Base-by-base conservation (phyloP, 768 basidiomycete species). In the Russula abietina region DNA sequence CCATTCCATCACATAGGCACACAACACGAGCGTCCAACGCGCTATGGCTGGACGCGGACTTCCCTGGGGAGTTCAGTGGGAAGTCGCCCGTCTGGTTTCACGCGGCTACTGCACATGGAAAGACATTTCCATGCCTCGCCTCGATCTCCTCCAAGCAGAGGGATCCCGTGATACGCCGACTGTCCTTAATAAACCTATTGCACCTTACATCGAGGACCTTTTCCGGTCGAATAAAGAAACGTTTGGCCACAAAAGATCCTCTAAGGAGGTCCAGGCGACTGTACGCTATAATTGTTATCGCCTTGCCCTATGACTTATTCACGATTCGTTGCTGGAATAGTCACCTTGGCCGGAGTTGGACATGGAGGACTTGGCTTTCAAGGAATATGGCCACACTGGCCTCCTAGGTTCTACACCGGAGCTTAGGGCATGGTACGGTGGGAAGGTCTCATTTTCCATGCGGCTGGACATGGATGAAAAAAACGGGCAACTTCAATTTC, bases 311-410 rank as follows among this genome's bases (percentile, higher is more conserved):
- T 12, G 22, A 5, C 5, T 22, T 10, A 33, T 12, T 11, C 36
- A 24, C 19, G 5, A 10, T 33, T 14, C 4, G 2, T 38, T 30
- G 48, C 1, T 12, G 52, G 33, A 59, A 17, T 51, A 89, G 86
- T 76, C 77, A 14, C 85, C 86, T 0, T 89, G 86, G 85, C 68
- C 69, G 48, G 84, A 88, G 69, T 72, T 88, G 4, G 85, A 88
- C 66, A 71, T 67, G 5, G 87, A 89, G 68, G 79, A 81, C 39
- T 65, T 70, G 1, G 73, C 73, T 6, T 71, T 85, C 6, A 26
- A 28, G 0, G 57, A 71, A 7, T 65, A 60, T 38, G 54, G 78
- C 57, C 68, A 70, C 0, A 71, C 69, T 17, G 75, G 75, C 4
- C 79, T 77, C 17, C 69, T 86, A 6, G 84, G 81, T 0, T 74